These are phyloP conservation scores for Knoxdaviesia proteae DNA, from an alignment of 2,329 filamentous ascomycete genomes.

Conservation along the genomic window DNA sequence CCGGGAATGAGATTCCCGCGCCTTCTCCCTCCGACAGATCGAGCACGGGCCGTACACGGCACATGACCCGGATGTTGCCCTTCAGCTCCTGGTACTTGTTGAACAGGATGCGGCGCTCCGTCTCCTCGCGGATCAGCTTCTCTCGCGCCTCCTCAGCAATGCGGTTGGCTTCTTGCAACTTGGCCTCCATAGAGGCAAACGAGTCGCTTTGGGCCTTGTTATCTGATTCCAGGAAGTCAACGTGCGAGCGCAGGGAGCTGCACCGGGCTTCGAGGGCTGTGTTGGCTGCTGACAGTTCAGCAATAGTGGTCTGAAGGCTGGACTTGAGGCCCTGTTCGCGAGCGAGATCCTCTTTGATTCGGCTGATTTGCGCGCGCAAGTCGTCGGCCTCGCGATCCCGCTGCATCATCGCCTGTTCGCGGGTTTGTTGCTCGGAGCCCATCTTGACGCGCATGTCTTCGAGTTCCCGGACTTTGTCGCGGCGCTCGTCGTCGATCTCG, in stretches of 20 bases:
- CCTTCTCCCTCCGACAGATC: slow-evolving; percentile 36
- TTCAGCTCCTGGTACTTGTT: slow-evolving; percentile 97
- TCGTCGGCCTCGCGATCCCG: slow-evolving; percentile 35
- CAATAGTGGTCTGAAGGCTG: slow-evolving; percentile 27
- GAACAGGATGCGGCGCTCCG: slow-evolving; percentile 72
- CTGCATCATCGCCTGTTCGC: slow-evolving; percentile 23
- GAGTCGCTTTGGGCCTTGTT: slow-evolving; percentile 74
- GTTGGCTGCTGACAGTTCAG: slow-evolving; percentile 38
- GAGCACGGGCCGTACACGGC: slow-evolving; percentile 65
- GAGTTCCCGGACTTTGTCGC: slow-evolving; percentile 36
- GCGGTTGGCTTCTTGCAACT: slow-evolving; percentile 57
- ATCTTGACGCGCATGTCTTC: slow-evolving; percentile 37
- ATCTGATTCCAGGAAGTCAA: slow-evolving; percentile 77
- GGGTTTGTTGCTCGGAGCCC: slow-evolving; percentile 28
- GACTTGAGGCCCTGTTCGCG: slow-evolving; percentile 44
- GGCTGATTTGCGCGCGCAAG: slow-evolving; percentile 21
- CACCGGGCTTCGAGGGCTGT: slow-evolving; percentile 54
- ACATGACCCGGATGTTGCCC: slow-evolving; percentile 97
- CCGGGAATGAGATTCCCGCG: slow-evolving; percentile 59
- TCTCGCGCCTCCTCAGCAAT: slow-evolving; percentile 50
- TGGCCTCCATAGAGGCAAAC: slow-evolving; percentile 61
- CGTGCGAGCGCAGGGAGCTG: slow-evolving; percentile 57
- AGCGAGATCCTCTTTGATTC: slow-evolving; percentile 27
- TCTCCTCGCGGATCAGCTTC: slow-evolving; percentile 81
- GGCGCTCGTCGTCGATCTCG: slow-evolving; percentile 45